These are phyloP conservation scores for Casuarina glauca DNA, from an alignment of 306 rosid species.

Conservation along the genomic window DNA sequence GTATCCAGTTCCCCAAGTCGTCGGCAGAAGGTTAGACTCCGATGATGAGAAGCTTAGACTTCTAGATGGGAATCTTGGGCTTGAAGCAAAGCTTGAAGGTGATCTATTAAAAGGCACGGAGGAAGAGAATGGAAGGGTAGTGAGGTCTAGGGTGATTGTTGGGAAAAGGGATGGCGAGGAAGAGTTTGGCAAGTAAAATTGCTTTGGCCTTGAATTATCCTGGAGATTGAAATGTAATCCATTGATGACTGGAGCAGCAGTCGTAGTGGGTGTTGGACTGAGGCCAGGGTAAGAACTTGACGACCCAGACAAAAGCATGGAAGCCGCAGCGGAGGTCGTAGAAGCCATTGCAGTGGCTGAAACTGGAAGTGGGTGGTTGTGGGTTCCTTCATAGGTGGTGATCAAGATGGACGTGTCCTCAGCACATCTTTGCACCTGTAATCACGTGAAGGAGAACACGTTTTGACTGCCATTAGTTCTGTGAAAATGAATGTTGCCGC, in stretches of 20 bases:
- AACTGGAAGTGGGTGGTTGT: slow-evolving; percentile 45
- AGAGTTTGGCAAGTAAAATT: slow-evolving; percentile 35
- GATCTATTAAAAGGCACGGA: slow-evolving; percentile 17
- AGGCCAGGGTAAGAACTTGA: slow-evolving; percentile 48
- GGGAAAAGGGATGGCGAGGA: slow-evolving; percentile 42
- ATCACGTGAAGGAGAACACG: background rate
- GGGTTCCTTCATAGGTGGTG: slow-evolving; percentile 55
- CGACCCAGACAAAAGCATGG: slow-evolving; percentile 55
- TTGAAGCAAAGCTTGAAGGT: slow-evolving; percentile 21
- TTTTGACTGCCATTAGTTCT: background rate
- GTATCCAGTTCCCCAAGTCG: slow-evolving; percentile 30
- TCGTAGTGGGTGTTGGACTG: slow-evolving; percentile 21
- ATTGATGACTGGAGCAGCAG: slow-evolving; percentile 18
- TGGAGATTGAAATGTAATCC: slow-evolving; percentile 34
- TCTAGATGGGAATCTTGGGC: slow-evolving; percentile 18
- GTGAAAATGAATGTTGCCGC: background rate
- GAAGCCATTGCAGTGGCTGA: slow-evolving; percentile 50
- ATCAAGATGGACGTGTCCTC: slow-evolving; percentile 47
- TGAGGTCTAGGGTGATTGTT: slow-evolving; percentile 61
- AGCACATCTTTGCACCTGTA: slow-evolving; percentile 50
- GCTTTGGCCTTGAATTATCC: slow-evolving; percentile 38
- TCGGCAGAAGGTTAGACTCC: slow-evolving; percentile 21
- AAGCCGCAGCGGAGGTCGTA: slow-evolving; percentile 39
- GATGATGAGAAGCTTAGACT: slow-evolving; percentile 26
- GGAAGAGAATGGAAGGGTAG: slow-evolving; percentile 32